Base-by-base conservation (phyloP, 108 stramenopile genomes). In the Conticribra weissflogii region DNA sequence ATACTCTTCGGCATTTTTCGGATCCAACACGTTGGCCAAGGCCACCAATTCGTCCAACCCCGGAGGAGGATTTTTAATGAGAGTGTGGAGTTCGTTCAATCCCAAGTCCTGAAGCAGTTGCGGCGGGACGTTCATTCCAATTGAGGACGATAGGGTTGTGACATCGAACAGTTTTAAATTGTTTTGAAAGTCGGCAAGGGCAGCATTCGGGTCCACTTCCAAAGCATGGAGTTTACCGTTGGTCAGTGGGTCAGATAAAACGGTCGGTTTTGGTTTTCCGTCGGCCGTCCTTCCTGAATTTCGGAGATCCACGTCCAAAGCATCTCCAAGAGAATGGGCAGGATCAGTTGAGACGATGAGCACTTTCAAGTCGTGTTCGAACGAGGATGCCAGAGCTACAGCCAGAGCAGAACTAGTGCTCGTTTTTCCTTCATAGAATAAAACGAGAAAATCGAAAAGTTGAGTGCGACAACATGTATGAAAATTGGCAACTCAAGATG, bases 251-350 rank as follows among this genome's bases (percentile, higher is more conserved):
- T 94, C 93, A 1, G 79, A 79, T 63, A 93, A 72, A 30, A 71
- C 41, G 12, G 82, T 36, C 3, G 89, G 89, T 56, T 72, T 76
- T n/a, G 85, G 84, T 14, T 29, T 49, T 3, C 55, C 25, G 12
- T 17, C 21, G 34, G 21, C 31, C 4, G 27, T 70, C 63, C 27
- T 28, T 2, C 18, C 25, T 59, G 12, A n/a, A n/a, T n/a, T n/a
- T n/a, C 85, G 68, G 28, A 90, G 72, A 74, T 91, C 83, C 27
- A 82, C 84, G 73, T 91, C 92, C 47, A 96, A 63, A 9, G 98
- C 98, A 84, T 98, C 98, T 1, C 94, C 95, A 50, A 98, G 66
- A 9, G 90, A 92, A 81, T 98, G 98, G 5, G 98, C 98, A n/a
- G 98, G 98, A 65, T 98, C 98, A 1, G 98, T 98, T 1, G 94